phyloP scores from a whole-genome alignment of 306 rosid species.

The Prunus mira region DNA sequence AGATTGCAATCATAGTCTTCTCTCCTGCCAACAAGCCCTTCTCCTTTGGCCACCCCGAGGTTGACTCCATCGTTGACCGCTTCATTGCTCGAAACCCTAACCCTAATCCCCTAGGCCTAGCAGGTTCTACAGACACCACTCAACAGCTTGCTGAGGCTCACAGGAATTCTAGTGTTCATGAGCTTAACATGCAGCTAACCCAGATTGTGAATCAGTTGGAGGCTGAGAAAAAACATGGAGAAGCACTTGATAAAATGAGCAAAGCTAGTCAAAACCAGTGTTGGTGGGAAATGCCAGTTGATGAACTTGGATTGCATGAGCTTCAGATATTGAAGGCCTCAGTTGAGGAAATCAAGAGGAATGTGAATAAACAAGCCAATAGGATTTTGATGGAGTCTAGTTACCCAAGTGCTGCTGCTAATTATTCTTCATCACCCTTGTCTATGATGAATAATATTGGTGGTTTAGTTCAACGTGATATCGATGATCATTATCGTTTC shows the following conservation, averaged over 20 bases:
- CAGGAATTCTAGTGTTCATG: constrained; percentile 26
- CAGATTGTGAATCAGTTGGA: constrained; percentile 40
- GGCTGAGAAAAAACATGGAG: constrained; percentile 50
- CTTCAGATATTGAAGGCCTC: constrained; percentile 35
- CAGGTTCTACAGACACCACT: background rate
- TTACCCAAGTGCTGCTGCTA: background rate
- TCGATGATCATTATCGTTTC: background rate
- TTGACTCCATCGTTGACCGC: constrained; percentile 50
- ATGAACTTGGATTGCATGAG: constrained; percentile 42
- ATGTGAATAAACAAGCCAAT: constrained; percentile 34
- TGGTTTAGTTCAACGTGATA: background rate
- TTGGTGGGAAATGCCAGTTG: constrained; percentile 62
- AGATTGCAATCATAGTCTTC: constrained; percentile 56
- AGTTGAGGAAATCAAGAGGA: constrained; percentile 53
- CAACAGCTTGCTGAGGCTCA: constrained; percentile 15
- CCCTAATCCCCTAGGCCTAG: background rate
- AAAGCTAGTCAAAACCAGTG: constrained; percentile 33
- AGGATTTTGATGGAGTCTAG: constrained; percentile 31
- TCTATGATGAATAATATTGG: constrained; percentile 18
- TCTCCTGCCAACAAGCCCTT: constrained; percentile 65
- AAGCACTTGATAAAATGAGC: constrained; percentile 40
- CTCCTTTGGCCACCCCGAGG: constrained; percentile 59
- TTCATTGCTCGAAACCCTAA: constrained; percentile 30
- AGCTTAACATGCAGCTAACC: constrained; percentile 47
- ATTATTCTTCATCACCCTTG: constrained; percentile 6